Evolutionary conservation across 164 flowering plant species (phyloP).

Genomic region (Magnolia officinalis): DNA sequence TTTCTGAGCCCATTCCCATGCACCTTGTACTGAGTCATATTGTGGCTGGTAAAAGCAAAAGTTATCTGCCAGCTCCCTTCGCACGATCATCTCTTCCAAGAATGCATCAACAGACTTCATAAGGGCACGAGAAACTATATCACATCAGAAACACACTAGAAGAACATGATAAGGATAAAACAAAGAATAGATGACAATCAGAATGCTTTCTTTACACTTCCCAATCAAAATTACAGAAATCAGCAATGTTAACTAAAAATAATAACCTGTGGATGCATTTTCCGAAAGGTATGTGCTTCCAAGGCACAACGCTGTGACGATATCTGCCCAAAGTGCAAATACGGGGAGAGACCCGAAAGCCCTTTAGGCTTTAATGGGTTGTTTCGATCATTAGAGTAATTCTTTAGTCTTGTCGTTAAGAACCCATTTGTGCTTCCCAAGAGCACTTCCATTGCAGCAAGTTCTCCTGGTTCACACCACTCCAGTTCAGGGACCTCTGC

Average conservation of each 20-base stretch:
- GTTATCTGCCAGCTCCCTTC: conserved; percentile 95
- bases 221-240: not conserved
- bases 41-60: conserved; percentile 88
- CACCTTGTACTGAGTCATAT: conserved; percentile 81
- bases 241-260: conserved; percentile 1
- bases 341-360: conserved; percentile 94
- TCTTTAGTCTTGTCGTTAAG: conserved; percentile 64
- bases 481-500: conserved; percentile 85
- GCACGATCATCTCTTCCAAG: conserved; percentile 87
- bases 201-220: not conserved
- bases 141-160: conserved; percentile 2
- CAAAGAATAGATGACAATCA: not conserved
- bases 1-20: conserved; percentile 95
- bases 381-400: conserved; percentile 66
- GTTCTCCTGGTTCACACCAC: conserved; percentile 92
- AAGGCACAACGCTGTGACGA: conserved; percentile 90
- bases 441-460: conserved; percentile 70
- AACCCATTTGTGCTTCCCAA: conserved; percentile 76
- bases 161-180: not conserved
- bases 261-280: conserved; percentile 61
- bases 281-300: conserved; percentile 63
- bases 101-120: conserved; percentile 81
- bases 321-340: conserved; percentile 94
- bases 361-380: conserved; percentile 76
- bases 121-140: conserved; percentile 11